Evolutionary conservation across 371 early-diverging fungal species (phyloP), one percentile per base, ranked within the genome.

Genomic region (Mucor mucedo): DNA sequence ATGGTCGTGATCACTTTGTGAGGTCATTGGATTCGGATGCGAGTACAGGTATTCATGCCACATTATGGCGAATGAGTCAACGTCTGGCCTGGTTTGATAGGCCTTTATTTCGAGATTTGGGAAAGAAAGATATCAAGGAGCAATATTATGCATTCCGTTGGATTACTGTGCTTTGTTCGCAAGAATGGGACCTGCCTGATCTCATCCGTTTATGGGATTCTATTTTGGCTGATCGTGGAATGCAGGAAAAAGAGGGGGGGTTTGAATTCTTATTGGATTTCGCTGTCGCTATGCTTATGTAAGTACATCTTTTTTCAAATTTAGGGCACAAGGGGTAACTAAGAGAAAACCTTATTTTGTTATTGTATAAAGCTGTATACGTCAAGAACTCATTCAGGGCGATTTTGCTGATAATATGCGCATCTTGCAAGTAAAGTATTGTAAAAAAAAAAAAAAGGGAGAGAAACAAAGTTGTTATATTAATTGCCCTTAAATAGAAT

Each of bases 181-280:
- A 92, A 68, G 95, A 94, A 77, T 94, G 90, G 78, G 78, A 84
- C 49, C 71, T 95, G 14, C 93, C 94, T 0, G 92, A 92, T 70
- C 88, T 93, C 0, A 87, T 94, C 59, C 78, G 91, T 13, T 70
- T 95, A 42, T 95, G 95, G 95, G 95, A 95, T 71, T 85, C 92
- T 35, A 65, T 93, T 13, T 75, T 94, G 49, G 87, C 93, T 0
- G 91, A 94, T 45, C 65, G 86, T 52, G 78, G 72, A 44, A 75
- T 63, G 60, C 71, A 61, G 60, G 75, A 56, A 66, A 78, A 45
- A 58, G 79, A 66, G 58, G 73, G 41, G 28, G 61, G 82, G 16
- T 88, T 88, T 78, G 91, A 90, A 59, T 92, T 92, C 71, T 70
- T 92, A 58, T 73, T 91, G 42, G 90, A 91, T 61, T 92, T 91